These are phyloP conservation scores for Solanum habrochaites DNA, from an alignment of 257 asterid genomes.

Conservation along the genomic window DNA sequence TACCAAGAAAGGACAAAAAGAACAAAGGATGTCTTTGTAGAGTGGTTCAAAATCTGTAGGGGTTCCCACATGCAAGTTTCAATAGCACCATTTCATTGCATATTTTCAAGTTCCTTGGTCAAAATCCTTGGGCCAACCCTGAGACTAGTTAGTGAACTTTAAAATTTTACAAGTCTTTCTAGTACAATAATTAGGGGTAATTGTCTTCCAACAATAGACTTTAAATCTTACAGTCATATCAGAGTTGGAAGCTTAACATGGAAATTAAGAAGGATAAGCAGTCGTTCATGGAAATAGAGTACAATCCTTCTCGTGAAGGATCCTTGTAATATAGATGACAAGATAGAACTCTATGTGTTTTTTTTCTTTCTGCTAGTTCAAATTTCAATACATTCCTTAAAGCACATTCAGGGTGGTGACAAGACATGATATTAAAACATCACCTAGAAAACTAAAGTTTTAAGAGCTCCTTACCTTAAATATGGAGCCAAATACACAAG, in stretches of 20 bases:
- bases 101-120: neutral
- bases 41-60: neutral
- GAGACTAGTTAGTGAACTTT: neutral
- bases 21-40: neutral
- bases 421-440: neutral
- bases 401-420: neutral
- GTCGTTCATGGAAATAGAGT: neutral
- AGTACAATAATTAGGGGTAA: neutral
- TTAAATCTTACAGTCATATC: neutral
- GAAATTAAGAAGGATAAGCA: neutral
- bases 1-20: neutral
- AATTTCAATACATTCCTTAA: neutral
- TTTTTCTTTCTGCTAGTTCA: neutral
- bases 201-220: neutral
- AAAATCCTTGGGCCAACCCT: neutral
- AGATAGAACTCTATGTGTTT: neutral
- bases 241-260: neutral
- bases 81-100: neutral
- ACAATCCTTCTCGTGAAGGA: neutral
- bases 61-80: neutral
- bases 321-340: neutral
- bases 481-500: constrained; percentile 89
- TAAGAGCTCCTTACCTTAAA: constrained; percentile 44
- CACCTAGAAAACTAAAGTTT: neutral
- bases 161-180: neutral